These are phyloP conservation scores for Epichloe hybrida DNA, from an alignment of 2,329 filamentous ascomycete species.

Conservation along the genomic window DNA sequence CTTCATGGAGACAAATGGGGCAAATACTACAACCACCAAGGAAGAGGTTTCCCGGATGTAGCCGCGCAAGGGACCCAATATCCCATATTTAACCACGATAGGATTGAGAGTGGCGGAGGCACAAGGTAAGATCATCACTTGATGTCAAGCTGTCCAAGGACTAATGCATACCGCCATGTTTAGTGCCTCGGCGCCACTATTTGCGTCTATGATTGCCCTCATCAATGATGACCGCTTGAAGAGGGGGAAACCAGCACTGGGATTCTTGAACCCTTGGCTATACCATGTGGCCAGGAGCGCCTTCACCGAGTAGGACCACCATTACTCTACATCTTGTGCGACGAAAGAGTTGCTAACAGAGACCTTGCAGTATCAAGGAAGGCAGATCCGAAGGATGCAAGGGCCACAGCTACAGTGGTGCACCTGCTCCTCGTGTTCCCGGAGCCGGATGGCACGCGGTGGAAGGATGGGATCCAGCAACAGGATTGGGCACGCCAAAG, in stretches of 20 bases:
- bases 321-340: neutral
- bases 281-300: slow-evolving; percentile 25
- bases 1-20: slow-evolving; percentile 35
- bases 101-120: slow-evolving; percentile 15
- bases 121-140: slow-evolving; percentile 16
- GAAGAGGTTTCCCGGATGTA: slow-evolving; percentile 49
- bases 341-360: slow-evolving; percentile 1
- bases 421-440: slow-evolving; percentile 10
- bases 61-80: slow-evolving; percentile 34
- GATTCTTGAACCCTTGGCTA: slow-evolving; percentile 50
- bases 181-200: slow-evolving; percentile 46
- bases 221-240: slow-evolving; percentile 50
- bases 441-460: slow-evolving; percentile 6
- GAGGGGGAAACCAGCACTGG: slow-evolving; percentile 36
- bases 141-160: neutral
- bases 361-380: slow-evolving; percentile 18
- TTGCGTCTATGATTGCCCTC: slow-evolving; percentile 48
- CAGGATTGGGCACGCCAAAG: slow-evolving; percentile 32
- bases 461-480: slow-evolving; percentile 24
- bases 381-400: slow-evolving; percentile 20
- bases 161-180: neutral
- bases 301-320: slow-evolving; percentile 22
- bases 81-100: slow-evolving; percentile 20
- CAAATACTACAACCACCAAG: slow-evolving; percentile 29
- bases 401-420: slow-evolving; percentile 14